A percentile compares a stretch with the other conserved stretches of the same genome.
Evolutionary conservation across 148 eudicot species (phyloP).

Genomic region (Rhododendron simsii): DNA sequence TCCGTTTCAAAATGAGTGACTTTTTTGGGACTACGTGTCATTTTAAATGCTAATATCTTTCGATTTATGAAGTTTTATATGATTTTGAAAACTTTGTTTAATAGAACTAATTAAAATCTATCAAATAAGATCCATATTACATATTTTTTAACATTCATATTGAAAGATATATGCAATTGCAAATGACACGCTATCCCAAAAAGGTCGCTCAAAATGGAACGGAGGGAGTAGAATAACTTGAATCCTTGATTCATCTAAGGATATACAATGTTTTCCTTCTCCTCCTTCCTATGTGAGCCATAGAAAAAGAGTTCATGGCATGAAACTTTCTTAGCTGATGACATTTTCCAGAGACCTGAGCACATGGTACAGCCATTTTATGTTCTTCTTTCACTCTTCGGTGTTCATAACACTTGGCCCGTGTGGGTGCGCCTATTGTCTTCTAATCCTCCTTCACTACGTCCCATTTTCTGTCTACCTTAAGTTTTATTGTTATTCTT

Average conservation of each 20-base stretch:
- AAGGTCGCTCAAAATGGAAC: no score
- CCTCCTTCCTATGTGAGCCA: not conserved
- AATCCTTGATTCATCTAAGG: not conserved
- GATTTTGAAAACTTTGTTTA: no score
- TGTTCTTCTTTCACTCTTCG: not conserved
- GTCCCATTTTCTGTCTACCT: not conserved
- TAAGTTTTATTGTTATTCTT: not conserved
- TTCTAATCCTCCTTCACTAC: slow-evolving; percentile 3
- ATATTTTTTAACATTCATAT: no score
- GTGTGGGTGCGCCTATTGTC: not conserved
- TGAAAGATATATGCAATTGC: no score
- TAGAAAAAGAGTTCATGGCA: not conserved
- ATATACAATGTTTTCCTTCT: not conserved
- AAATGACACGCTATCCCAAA: no score
- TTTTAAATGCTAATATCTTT: no score
- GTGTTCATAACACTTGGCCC: not conserved
- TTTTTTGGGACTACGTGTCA: no score
- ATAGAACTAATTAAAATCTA: no score
- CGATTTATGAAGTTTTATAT: no score
- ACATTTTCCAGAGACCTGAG: not conserved
- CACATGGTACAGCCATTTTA: not conserved
- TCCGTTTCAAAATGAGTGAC: no score
- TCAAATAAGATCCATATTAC: no score
- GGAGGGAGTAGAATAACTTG: no score
- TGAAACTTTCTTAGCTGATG: not conserved